Conservation (phyloP, 2,329 filamentous ascomycete genomes). For the Sporothrix brunneoviolacea region DNA sequence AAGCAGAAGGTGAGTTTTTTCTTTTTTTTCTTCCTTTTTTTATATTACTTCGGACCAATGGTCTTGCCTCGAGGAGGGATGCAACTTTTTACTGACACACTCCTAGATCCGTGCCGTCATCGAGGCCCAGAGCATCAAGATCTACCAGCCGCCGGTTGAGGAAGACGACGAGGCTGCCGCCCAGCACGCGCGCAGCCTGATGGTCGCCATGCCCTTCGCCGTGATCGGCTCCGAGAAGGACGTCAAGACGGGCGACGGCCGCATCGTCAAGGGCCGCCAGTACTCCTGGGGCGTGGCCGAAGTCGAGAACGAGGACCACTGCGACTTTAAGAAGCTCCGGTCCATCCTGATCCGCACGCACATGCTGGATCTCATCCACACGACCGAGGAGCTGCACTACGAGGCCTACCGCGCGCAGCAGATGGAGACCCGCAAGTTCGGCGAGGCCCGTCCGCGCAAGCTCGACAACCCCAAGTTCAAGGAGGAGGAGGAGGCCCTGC, state of each 20-base stretch:
- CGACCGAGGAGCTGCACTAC: slow-evolving; percentile 98
- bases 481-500: slow-evolving; percentile 96
- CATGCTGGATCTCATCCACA: slow-evolving; percentile 99
- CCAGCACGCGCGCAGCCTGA: slow-evolving; percentile 87
- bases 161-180: slow-evolving; percentile 97
- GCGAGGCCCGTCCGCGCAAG: slow-evolving; percentile 94
- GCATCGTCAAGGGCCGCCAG: slow-evolving; percentile 97
- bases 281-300: slow-evolving; percentile 99
- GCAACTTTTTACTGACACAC: too few relatives aligned
- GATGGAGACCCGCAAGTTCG: slow-evolving; percentile 99
- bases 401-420: slow-evolving; percentile 98
- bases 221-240: slow-evolving; percentile 99
- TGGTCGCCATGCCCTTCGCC: slow-evolving; percentile 96
- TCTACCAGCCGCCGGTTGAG: slow-evolving; percentile 95
- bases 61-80: too few relatives aligned
- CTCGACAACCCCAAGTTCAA: slow-evolving; percentile 99
- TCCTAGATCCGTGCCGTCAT: slow-evolving; percentile 84
- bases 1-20: slow-evolving; percentile 69
- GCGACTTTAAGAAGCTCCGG: slow-evolving; percentile 99
- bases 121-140: slow-evolving; percentile 98
- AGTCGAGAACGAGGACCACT: slow-evolving; percentile 99
- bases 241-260: slow-evolving; percentile 90
- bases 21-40: too few relatives aligned
- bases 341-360: slow-evolving; percentile 98
- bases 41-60: not conserved